Evolutionary conservation across 2,329 filamentous ascomycete species (phyloP).

Genomic region (Graphiopsis chlorocephala): DNA sequence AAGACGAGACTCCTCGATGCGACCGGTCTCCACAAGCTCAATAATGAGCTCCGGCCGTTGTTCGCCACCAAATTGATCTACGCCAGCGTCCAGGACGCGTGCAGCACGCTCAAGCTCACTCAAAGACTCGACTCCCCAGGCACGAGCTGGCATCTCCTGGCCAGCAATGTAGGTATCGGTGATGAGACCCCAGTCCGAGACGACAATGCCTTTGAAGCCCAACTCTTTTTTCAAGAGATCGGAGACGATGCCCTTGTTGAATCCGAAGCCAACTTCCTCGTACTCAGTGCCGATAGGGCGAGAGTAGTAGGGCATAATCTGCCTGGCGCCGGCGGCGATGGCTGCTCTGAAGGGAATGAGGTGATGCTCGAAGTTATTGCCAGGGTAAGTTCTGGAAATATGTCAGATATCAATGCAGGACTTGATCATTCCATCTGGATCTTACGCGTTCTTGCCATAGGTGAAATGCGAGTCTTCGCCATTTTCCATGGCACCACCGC

Average conservation of each 20-base stretch:
- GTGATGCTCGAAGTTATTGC: constrained; percentile 51
- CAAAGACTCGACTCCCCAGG: constrained; percentile 51
- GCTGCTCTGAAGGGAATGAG: constrained; percentile 52
- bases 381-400: constrained; percentile 45
- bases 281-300: constrained; percentile 46
- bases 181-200: constrained; percentile 62
- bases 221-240: constrained; percentile 69
- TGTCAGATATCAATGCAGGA: background rate
- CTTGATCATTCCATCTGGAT: no score
- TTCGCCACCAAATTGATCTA: constrained; percentile 55
- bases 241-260: constrained; percentile 59
- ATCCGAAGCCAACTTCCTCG: constrained; percentile 49
- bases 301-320: constrained; percentile 55
- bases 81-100: constrained; percentile 50
- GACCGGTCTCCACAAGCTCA: constrained; percentile 6
- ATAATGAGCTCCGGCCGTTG: constrained; percentile 38
- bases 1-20: constrained; percentile 41
- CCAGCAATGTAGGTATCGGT: constrained; percentile 45
- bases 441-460: constrained; percentile 48
- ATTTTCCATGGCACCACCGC: constrained; percentile 48
- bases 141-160: constrained; percentile 48
- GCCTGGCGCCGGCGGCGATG: constrained; percentile 48
- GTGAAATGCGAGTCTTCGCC: constrained; percentile 55
- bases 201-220: constrained; percentile 66
- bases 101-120: constrained; percentile 43